A percentile compares a stretch with the other conserved stretches of the same genome.
phyloP scores from a whole-genome alignment of 1,284 basidiomycete genomes.

The Sphagnurus paluster region DNA sequence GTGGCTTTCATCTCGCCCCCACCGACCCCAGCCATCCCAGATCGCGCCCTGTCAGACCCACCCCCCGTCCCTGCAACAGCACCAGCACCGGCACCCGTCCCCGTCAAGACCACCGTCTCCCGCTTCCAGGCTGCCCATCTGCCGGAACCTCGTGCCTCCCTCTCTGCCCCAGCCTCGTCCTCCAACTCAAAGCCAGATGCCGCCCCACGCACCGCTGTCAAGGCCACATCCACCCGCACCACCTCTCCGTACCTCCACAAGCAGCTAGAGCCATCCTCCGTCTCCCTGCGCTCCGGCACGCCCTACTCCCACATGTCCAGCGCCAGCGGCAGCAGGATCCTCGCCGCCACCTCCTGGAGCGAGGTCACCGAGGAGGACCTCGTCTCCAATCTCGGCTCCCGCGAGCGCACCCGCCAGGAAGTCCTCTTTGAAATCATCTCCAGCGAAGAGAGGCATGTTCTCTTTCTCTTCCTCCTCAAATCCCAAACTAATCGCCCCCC shows the following conservation, averaged over 20 bases:
- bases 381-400: constrained; percentile 87
- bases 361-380: constrained; percentile 95
- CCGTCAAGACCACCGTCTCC: constrained; percentile 65
- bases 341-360: constrained; percentile 89
- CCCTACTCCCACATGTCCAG: constrained; percentile 77
- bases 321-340: constrained; percentile 68
- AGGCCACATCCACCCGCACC: constrained; percentile 61
- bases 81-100: constrained; percentile 36
- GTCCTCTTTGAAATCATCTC: constrained; percentile 98
- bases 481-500: constrained; percentile 11
- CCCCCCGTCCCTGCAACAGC: constrained; percentile 34
- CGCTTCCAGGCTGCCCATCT: constrained; percentile 72
- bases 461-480: constrained; percentile 7
- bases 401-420: constrained; percentile 95
- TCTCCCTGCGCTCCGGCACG: constrained; percentile 74
- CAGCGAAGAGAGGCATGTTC: constrained; percentile 87
- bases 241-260: constrained; percentile 64
- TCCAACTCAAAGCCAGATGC: constrained; percentile 50
- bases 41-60: constrained; percentile 39
- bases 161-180: constrained; percentile 53
- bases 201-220: constrained; percentile 36
- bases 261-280: constrained; percentile 49
- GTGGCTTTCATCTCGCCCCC: constrained; percentile 82
- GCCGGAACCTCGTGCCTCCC: constrained; percentile 68
- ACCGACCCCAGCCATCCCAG: constrained; percentile 56